phyloP scores from a whole-genome alignment of 2,329 filamentous ascomycete species.

The Penicillium sp. region DNA sequence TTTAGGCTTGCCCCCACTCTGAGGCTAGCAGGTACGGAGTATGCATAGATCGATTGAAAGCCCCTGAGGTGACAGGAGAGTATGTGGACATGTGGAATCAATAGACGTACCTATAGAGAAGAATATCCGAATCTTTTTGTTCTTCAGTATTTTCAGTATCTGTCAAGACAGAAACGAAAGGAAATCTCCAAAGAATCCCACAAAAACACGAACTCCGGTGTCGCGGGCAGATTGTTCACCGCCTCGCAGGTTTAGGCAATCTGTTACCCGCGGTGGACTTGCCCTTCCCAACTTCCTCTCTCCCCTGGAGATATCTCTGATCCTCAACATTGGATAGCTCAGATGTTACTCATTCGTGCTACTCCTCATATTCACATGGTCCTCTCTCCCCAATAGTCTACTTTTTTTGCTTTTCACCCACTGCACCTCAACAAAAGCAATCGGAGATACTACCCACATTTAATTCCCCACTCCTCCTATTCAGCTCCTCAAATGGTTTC shows the following conservation, averaged over 20 bases:
- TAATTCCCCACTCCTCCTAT: background rate
- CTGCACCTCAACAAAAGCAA: background rate
- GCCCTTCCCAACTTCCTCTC: background rate
- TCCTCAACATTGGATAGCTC: background rate
- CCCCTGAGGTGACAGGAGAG: background rate
- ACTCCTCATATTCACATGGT: background rate
- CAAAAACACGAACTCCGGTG: conserved; percentile 10
- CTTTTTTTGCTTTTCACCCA: too few species aligned
- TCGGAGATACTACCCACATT: background rate
- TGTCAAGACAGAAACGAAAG: background rate
- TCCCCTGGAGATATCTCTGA: background rate
- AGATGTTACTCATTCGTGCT: background rate
- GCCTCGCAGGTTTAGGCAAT: background rate
- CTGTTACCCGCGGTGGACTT: background rate
- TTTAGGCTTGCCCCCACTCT: background rate
- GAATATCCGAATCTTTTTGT: background rate
- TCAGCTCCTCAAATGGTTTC: background rate
- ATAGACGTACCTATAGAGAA: background rate
- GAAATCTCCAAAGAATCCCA: background rate
- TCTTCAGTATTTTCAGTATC: background rate
- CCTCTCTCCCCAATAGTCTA: background rate
- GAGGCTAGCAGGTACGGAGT: background rate
- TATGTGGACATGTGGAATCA: background rate
- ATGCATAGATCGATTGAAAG: background rate
- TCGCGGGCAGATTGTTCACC: conserved; percentile 7